Evolutionary conservation across 176 grass and related monocot genomes (phyloP), one percentile per base, ranked within the genome.

Genomic region (Cymbopogon citratus): DNA sequence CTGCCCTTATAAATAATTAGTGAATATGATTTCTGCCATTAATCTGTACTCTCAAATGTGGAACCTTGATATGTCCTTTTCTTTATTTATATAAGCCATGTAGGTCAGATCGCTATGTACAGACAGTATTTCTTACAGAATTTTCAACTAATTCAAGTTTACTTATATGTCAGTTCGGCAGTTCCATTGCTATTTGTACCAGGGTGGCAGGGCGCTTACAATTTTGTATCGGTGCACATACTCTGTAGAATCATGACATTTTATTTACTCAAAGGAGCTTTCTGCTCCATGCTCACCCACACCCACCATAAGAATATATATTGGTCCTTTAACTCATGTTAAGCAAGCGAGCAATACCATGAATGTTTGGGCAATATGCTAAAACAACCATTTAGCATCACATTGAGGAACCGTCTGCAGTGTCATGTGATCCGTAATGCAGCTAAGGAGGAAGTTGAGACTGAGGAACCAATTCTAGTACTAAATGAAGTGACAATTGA

Each of bases 401-500:
- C 91, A 71, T 75, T 96, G 44, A 84, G 97, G 43, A 94, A 80
- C 75, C 91, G 91, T 34, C 68, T 99, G 27, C 97, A 99, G 48
- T 99, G 97, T 46, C 91, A 94, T 76, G 91, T 99, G 46, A 93
- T 99, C 83, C 87, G 89, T 13, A 93, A 90, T 56, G 51, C 93
- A 78, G 93, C 91, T 5, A 99, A 96, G 80, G 93, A 93, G 45
- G 93, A 99, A 83, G 44, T 92, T 10, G 89, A 81, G 73, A 82
- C 49, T 1, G 93, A 93, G 89, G 93, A 94, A 43, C 97, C 93
- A 77, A 96, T 99, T 66, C 73, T 99, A 33, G 91, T 93, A 23
- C 38, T 99, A 35, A 99, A 99, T 18, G 93, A 99, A 88, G 93
- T 96, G 41, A 96, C 97, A 75, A 96, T 96, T 34, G 97, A 92